phyloP scores from a whole-genome alignment of 345 rosid species.

The Lagerstroemia speciosa region DNA sequence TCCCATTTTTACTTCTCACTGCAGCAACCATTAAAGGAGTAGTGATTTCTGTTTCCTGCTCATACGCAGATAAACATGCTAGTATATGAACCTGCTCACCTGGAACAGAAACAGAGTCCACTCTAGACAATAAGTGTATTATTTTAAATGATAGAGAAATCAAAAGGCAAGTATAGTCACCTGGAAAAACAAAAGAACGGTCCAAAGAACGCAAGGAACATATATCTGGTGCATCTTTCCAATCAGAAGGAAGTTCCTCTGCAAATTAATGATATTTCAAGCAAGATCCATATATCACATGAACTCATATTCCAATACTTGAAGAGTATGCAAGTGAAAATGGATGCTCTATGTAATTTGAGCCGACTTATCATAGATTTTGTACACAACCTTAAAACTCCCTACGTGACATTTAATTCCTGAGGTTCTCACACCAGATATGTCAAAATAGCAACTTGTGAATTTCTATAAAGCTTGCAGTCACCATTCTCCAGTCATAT shows the following conservation, averaged over 20 bases:
- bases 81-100: slow-evolving; percentile 88
- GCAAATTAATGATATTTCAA: slow-evolving; percentile 11
- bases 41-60: slow-evolving; percentile 72
- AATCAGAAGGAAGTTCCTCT: slow-evolving; percentile 68
- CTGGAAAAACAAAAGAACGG: slow-evolving; percentile 89
- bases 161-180: slow-evolving; percentile 25
- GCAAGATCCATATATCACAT: not conserved
- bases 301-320: not conserved
- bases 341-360: not conserved
- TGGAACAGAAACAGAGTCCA: slow-evolving; percentile 26
- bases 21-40: slow-evolving; percentile 96
- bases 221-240: slow-evolving; percentile 56
- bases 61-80: slow-evolving; percentile 77
- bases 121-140: slow-evolving; percentile 8
- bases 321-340: not conserved
- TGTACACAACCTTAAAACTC: not conserved
- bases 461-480: not conserved
- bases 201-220: slow-evolving; percentile 54
- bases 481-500: not conserved
- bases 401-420: not conserved
- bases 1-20: slow-evolving; percentile 65
- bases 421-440: not conserved
- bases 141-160: not conserved
- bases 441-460: not conserved
- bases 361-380: not conserved